Percentiles rank a stretch among this genome's conserved stretches.
Evolutionary conservation across 345 rosid genomes (phyloP).

Genomic region (Citrus mangshanensis): DNA sequence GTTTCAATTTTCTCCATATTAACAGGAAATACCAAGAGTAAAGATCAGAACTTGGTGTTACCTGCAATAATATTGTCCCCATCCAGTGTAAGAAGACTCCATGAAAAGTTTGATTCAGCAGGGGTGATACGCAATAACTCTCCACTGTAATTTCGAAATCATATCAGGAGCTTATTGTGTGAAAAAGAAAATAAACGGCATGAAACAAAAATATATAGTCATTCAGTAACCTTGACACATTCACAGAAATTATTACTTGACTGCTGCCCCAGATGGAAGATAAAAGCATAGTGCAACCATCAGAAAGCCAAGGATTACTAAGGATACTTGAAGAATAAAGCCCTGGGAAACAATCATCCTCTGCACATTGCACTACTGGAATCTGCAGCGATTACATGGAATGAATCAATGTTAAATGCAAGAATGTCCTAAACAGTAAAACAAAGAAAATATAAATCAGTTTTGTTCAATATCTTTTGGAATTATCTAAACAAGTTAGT

Average conservation of each 20-base stretch:
- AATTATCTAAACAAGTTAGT: neutral
- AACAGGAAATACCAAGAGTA: neutral
- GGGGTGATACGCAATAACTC: conserved; percentile 67
- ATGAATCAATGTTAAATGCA: neutral
- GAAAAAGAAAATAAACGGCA: neutral
- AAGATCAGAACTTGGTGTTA: conserved; percentile 29
- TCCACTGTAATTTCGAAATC: conserved; percentile 50
- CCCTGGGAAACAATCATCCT: conserved; percentile 82
- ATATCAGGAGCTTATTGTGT: conserved; percentile 13
- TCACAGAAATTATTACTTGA: conserved; percentile 66
- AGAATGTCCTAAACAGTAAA: neutral
- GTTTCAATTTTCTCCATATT: conserved; percentile 3
- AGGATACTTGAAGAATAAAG: conserved; percentile 56
- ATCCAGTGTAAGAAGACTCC: conserved; percentile 66
- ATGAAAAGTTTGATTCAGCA: conserved; percentile 53
- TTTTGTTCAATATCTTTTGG: neutral
- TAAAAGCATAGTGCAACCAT: conserved; percentile 72
- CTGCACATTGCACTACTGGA: conserved; percentile 63
- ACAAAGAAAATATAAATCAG: neutral
- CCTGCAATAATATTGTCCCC: conserved; percentile 81
- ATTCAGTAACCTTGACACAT: conserved; percentile 53
- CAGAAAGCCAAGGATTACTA: conserved; percentile 82
- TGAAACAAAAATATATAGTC: neutral
- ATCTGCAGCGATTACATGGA: conserved; percentile 44
- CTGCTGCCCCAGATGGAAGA: conserved; percentile 71